Base-by-base conservation (phyloP, 1,139 yeast genomes). In the Hanseniaspora uvarum region DNA sequence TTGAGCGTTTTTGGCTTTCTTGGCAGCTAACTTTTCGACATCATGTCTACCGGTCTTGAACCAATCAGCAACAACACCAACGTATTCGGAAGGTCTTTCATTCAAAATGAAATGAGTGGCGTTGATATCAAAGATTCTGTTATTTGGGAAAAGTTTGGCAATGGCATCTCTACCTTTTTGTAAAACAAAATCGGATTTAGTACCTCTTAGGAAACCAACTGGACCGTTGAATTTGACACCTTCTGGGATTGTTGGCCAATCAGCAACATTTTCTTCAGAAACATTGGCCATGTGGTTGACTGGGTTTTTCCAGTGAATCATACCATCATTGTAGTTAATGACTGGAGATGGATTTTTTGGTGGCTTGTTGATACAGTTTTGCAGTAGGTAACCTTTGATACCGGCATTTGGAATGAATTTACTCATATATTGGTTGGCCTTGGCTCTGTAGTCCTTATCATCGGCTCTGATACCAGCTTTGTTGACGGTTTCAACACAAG, bases 71-170 rank as follows among this genome's bases (percentile, higher is more conserved):
- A 64, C 8, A 58, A 60, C 40, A 51, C 59, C 56, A n/a, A 71
- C 67, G 59, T 75, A 74, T 56, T 66, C 65, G 12, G 64, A 58
- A 3, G 76, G 76, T 58, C 67, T 65, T 54, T 75, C 78, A 21
- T 70, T 67, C 30, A 74, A 68, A 3, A 76, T 62, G 70, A 76
- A 75, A 63, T 77, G 80, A 10, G 76, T 73, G 33, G 76, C 65
- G 54, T 75, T 71, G 51, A 71, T 69, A 18, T 66, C 69, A 21
- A 61, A 61, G 43, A 65, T 61, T 31, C 59, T 59, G 23, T 67
- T 55, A 41, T 70, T 56, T 24, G 71, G 63, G 64, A 76, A 77
- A 58, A 71, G 73, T 5, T 61, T 59, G 2, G 67, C 62, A 54
- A 76, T 76, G 10, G 61, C 68, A 1, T 57, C 45, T 3, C 62